Evolutionary conservation across 176 grass and related monocot genomes (phyloP).

Genomic region (Aegilops sharonensis): DNA sequence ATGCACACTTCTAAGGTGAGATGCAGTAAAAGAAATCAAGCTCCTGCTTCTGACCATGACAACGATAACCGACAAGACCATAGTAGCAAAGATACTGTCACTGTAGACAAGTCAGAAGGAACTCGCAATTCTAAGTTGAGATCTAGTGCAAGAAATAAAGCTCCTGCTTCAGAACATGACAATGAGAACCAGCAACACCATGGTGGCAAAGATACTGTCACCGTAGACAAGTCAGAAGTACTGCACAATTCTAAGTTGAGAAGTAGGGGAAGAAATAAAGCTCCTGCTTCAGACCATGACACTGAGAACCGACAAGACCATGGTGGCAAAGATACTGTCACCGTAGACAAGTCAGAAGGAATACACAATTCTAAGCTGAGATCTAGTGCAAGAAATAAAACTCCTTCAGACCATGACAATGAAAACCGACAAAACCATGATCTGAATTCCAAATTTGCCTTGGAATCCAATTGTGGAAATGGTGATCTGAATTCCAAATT

Average conservation of each 20-base stretch:
- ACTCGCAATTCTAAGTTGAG: conserved; percentile 20
- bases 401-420: conserved; percentile 50
- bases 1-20: conserved; percentile 18
- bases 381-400: conserved; percentile 44
- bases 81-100: background rate
- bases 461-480: conserved; percentile 1
- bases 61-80: background rate
- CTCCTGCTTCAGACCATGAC: conserved; percentile 42
- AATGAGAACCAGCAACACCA: background rate
- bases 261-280: conserved; percentile 43
- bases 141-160: conserved; percentile 42
- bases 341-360: conserved; percentile 25
- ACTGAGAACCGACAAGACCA: conserved; percentile 55
- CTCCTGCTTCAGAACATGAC: conserved; percentile 1
- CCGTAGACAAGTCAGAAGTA: conserved; percentile 23
- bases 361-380: conserved; percentile 20
- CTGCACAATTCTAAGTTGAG: conserved; percentile 21
- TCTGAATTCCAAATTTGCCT: conserved; percentile 25
- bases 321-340: background rate
- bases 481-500: conserved; percentile 7
- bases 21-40: conserved; percentile 42
- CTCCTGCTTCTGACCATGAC: conserved; percentile 2
- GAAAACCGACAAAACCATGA: conserved; percentile 51
- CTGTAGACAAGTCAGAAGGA: conserved; percentile 23
- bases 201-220: background rate